Conservation (phyloP, 2,329 filamentous ascomycete genomes). For the Ophiostoma sp. region DNA sequence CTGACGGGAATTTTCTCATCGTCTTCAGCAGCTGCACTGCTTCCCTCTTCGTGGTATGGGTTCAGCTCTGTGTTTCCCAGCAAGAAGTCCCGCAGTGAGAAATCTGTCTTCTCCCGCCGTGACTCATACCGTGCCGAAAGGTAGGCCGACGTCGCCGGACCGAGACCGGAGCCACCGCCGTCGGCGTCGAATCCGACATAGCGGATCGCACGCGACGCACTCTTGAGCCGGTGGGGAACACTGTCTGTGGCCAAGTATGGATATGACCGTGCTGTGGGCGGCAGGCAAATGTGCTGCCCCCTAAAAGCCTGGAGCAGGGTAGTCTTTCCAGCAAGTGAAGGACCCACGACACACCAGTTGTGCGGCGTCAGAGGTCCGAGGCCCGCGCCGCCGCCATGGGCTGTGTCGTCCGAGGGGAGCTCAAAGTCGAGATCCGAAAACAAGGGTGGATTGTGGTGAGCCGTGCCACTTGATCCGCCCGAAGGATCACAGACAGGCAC, state of each 20-base stretch:
- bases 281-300: constrained; percentile 73
- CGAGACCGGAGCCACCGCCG: constrained; percentile 44
- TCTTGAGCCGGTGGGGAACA: constrained; percentile 56
- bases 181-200: constrained; percentile 91
- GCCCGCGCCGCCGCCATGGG: constrained; percentile 38
- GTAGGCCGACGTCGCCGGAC: constrained; percentile 69
- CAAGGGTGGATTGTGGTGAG: constrained; percentile 64
- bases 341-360: constrained; percentile 83
- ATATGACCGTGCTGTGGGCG: constrained; percentile 72
- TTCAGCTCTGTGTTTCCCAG: constrained; percentile 83
- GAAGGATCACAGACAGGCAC: constrained; percentile 14
- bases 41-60: constrained; percentile 52
- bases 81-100: constrained; percentile 78
- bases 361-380: constrained; percentile 41
- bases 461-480: background rate
- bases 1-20: constrained; percentile 49
- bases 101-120: constrained; percentile 81
- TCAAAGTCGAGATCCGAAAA: constrained; percentile 71
- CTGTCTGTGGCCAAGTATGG: constrained; percentile 71
- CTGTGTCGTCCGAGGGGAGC: constrained; percentile 51
- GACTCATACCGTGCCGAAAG: constrained; percentile 90
- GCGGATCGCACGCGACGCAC: constrained; percentile 68
- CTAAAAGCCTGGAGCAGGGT: constrained; percentile 77
- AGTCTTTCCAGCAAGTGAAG: constrained; percentile 76
- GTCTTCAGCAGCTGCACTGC: constrained; percentile 41